These are phyloP conservation scores for Trichoderma asperellum DNA, from an alignment of 2,329 filamentous ascomycete species.

Conservation along the genomic window DNA sequence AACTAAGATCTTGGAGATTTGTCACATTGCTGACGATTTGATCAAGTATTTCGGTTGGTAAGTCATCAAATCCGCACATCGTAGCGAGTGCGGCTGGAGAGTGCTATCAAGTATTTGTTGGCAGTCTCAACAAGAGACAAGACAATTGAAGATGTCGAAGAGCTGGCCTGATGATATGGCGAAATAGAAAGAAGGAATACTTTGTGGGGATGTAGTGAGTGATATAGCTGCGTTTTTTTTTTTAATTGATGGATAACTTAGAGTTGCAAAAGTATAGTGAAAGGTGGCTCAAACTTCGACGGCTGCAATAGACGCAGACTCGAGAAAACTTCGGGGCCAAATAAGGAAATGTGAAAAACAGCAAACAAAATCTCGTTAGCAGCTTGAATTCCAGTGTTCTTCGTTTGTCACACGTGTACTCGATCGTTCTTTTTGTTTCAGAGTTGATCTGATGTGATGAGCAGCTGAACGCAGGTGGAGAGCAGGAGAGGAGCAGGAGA, in stretches of 20 bases:
- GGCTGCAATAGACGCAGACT: not conserved
- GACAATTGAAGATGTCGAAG: not conserved
- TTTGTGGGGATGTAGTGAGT: too few relatives aligned
- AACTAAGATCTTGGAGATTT: not conserved
- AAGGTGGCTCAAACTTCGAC: not conserved
- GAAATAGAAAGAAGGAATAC: not conserved
- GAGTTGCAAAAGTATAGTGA: not conserved
- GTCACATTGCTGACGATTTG: not conserved
- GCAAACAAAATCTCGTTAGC: not conserved
- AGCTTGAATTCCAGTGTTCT: not conserved
- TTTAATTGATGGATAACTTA: not conserved
- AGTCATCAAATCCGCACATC: not conserved
- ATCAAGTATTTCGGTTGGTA: constrained; percentile 13
- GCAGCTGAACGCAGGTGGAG: not conserved
- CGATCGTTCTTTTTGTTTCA: not conserved
- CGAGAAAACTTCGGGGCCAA: not conserved
- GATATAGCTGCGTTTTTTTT: not conserved
- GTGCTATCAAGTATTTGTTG: not conserved
- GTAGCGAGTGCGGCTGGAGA: not conserved
- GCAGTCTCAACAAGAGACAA: not conserved
- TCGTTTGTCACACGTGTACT: not conserved
- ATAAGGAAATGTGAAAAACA: not conserved
- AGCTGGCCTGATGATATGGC: not conserved
- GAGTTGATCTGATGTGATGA: not conserved
- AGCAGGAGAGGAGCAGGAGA: not conserved